Percentiles rank a stretch among this genome's conserved stretches.
These are phyloP conservation scores for Cytospora piceicola DNA, from an alignment of 2,329 filamentous ascomycete species.

Conservation along the genomic window DNA sequence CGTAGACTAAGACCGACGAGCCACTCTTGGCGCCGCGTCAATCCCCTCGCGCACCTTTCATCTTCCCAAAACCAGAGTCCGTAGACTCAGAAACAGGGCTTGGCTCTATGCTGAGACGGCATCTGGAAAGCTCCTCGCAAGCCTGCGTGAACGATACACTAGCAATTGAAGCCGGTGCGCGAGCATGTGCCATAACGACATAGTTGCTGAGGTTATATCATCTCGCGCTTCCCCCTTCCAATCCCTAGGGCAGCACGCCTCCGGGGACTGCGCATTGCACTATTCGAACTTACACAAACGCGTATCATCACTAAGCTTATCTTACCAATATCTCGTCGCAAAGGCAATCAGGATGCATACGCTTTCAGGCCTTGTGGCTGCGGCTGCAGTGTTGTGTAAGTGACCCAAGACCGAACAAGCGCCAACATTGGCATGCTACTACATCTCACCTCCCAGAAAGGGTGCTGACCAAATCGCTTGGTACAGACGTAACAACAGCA, in stretches of 20 bases:
- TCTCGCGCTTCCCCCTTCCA: background rate
- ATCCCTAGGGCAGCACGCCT: background rate
- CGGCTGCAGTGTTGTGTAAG: slow-evolving; percentile 28
- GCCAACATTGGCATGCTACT: background rate
- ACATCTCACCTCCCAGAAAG: background rate
- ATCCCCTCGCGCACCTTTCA: slow-evolving; percentile 3
- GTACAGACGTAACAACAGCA: slow-evolving; percentile 35
- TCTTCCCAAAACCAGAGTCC: slow-evolving; percentile 22
- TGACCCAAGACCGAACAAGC: background rate
- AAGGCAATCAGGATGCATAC: slow-evolving; percentile 17
- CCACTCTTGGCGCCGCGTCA: slow-evolving; percentile 24
- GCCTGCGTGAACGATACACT: slow-evolving; percentile 1
- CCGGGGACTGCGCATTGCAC: background rate
- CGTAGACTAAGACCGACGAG: background rate
- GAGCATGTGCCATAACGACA: slow-evolving; percentile 7
- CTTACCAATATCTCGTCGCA: background rate
- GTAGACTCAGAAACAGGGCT: background rate
- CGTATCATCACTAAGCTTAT: background rate
- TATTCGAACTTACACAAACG: background rate
- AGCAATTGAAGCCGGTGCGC: background rate
- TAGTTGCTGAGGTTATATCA: slow-evolving; percentile 10
- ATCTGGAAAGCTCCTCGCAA: background rate
- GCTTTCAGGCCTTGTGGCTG: slow-evolving; percentile 10
- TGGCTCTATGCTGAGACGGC: background rate
- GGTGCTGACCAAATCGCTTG: background rate